phyloP scores from a whole-genome alignment of 2,329 filamentous ascomycete genomes.

The Beauveria asiatica region DNA sequence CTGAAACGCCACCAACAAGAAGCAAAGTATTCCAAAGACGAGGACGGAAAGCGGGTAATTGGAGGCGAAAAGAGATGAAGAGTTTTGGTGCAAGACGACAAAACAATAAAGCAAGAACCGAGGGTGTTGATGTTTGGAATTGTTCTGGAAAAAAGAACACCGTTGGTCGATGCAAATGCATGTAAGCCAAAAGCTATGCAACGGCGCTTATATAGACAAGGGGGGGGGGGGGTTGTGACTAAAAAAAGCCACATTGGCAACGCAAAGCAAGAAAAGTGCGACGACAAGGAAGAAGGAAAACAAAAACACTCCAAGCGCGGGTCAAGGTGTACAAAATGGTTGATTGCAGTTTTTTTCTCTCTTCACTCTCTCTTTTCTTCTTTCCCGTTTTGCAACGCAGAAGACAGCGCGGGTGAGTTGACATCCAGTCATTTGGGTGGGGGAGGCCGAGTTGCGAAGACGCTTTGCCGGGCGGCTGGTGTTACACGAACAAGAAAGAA shows the following conservation, averaged over 20 bases:
- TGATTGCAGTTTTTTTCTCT: neutral
- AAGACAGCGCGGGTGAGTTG: neutral
- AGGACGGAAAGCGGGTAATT: neutral
- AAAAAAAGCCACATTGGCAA: neutral
- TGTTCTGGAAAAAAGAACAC: neutral
- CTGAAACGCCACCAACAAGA: slow-evolving; percentile 2
- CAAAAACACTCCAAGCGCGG: neutral
- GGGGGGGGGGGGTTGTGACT: neutral
- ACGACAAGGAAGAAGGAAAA: neutral
- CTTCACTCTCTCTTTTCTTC: too few relatives aligned
- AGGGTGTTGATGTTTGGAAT: neutral
- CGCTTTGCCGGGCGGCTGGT: neutral
- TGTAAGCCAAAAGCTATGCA: neutral
- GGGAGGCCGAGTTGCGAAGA: neutral
- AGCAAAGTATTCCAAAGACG: neutral
- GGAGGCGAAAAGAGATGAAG: neutral
- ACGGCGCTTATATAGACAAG: neutral
- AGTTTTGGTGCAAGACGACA: neutral
- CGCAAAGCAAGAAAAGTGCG: neutral
- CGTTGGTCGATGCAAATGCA: neutral
- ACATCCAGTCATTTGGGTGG: neutral
- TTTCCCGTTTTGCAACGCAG: neutral
- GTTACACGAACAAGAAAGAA: neutral
- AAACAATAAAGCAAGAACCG: neutral
- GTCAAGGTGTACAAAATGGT: neutral